A percentile compares a stretch with the other conserved stretches of the same genome.
phyloP scores from a whole-genome alignment of 257 asterid genomes.

The Schizonepeta tenuifolia region DNA sequence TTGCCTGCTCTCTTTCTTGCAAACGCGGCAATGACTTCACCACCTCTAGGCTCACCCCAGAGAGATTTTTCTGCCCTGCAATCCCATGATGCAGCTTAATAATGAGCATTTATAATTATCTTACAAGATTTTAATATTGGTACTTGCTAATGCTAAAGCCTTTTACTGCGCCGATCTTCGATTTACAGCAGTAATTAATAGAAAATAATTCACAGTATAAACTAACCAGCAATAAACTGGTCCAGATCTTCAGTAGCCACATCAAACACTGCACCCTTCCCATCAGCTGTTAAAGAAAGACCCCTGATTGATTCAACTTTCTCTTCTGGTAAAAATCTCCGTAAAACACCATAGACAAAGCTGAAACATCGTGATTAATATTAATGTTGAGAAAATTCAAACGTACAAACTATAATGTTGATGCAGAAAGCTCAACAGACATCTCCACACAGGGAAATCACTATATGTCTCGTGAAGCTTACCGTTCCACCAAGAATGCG shows the following conservation, averaged over 20 bases:
- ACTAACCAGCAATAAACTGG: constrained; percentile 67
- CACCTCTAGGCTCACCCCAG: constrained; percentile 67
- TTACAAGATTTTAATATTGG: background rate
- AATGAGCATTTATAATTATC: background rate
- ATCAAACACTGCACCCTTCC: constrained; percentile 92
- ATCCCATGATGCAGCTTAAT: background rate
- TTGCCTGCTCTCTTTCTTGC: constrained; percentile 68
- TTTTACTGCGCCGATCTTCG: background rate
- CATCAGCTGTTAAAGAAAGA: constrained; percentile 84
- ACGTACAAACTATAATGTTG: background rate
- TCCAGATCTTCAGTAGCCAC: constrained; percentile 73
- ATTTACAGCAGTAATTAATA: background rate
- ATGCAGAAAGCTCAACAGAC: background rate
- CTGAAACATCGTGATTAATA: constrained; percentile 39
- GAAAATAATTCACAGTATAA: constrained; percentile 1
- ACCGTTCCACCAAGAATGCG: background rate
- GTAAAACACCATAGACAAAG: constrained; percentile 64
- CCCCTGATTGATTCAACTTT: constrained; percentile 90
- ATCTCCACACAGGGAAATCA: background rate
- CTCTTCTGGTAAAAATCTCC: constrained; percentile 88
- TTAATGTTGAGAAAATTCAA: background rate
- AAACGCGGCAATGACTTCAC: constrained; percentile 67
- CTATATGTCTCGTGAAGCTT: background rate
- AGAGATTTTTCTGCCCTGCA: constrained; percentile 66
- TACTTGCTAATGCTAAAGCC: background rate